Evolutionary conservation across 257 asterid genomes (phyloP).

Genomic region (Scutellaria minor): DNA sequence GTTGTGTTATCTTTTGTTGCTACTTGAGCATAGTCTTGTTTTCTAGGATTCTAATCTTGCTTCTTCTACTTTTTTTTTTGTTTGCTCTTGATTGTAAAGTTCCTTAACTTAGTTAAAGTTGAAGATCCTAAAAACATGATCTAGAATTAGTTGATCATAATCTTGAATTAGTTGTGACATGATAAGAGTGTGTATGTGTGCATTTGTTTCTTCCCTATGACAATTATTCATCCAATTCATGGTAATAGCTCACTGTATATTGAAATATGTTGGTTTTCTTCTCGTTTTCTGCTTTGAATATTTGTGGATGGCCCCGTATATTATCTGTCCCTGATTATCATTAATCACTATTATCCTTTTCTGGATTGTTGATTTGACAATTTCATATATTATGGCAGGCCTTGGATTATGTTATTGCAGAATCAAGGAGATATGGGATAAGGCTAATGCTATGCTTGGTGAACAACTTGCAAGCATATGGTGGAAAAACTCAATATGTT

Average conservation of each 20-base stretch:
- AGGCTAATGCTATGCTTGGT: conserved; percentile 83
- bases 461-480: conserved; percentile 94
- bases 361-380: conserved; percentile 27
- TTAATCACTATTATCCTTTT: conserved; percentile 16
- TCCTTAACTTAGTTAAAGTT: conserved; percentile 9
- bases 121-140: neutral
- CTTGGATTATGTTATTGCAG: conserved; percentile 92
- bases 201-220: conserved; percentile 8
- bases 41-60: conserved; percentile 5
- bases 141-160: conserved; percentile 21
- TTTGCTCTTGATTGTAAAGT: conserved; percentile 8
- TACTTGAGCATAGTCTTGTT: conserved; percentile 4
- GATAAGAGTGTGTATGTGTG: conserved; percentile 18
- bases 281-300: conserved; percentile 5
- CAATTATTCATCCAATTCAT: conserved; percentile 25
- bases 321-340: conserved; percentile 14
- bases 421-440: conserved; percentile 71
- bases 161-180: conserved; percentile 23
- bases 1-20: conserved; percentile 10
- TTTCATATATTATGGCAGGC: conserved; percentile 55
- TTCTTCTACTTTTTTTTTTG: conserved; percentile 12
- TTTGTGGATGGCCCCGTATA: conserved; percentile 2
- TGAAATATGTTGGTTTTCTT: neutral
- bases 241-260: conserved; percentile 29
- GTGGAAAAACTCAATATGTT: conserved; percentile 95